Conservation (phyloP, 83 land plant genomes). For the Isoetes engelmannii region DNA sequence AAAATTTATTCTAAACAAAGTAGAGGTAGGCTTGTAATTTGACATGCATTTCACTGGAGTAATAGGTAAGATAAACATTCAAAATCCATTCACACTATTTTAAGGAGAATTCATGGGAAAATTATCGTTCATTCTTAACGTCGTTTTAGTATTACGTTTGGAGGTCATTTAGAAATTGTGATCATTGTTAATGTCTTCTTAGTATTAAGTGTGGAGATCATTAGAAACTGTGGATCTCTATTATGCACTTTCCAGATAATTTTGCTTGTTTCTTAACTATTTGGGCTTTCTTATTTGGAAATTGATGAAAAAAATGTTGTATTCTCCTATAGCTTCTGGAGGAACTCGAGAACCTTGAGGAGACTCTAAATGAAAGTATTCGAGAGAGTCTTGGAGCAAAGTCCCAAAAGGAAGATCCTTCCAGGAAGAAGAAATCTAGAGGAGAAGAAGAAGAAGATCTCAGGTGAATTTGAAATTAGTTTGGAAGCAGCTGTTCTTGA, state of each 20-base stretch:
- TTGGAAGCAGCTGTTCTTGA: too few relatives aligned
- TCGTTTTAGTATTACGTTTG: too few relatives aligned
- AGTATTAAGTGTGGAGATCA: not conserved
- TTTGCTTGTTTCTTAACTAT: not conserved
- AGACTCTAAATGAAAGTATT: conserved; percentile 95
- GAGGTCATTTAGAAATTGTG: not conserved
- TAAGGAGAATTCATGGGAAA: too few relatives aligned
- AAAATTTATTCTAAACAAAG: too few relatives aligned
- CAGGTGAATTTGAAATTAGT: conserved; percentile 35
- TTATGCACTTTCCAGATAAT: not conserved
- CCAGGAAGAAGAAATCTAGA: conserved; percentile 43
- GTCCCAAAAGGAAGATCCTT: conserved; percentile 21
- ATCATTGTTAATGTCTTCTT: not conserved
- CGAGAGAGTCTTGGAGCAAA: conserved; percentile 85
- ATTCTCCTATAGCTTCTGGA: conserved; percentile 57
- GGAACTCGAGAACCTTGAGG: conserved; percentile 92
- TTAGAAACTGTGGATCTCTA: not conserved
- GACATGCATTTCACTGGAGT: too few relatives aligned
- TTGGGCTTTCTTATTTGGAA: not conserved
- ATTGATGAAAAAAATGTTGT: not conserved
- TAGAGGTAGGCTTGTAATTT: too few relatives aligned
- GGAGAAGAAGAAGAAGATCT: conserved; percentile 59
- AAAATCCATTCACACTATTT: too few relatives aligned
- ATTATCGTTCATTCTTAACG: too few relatives aligned
- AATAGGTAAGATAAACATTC: too few relatives aligned